Percentiles rank a stretch among this genome's conserved stretches.
Evolutionary conservation across 164 flowering plant species (phyloP).

Genomic region (Chloranthus sessilifolius): DNA sequence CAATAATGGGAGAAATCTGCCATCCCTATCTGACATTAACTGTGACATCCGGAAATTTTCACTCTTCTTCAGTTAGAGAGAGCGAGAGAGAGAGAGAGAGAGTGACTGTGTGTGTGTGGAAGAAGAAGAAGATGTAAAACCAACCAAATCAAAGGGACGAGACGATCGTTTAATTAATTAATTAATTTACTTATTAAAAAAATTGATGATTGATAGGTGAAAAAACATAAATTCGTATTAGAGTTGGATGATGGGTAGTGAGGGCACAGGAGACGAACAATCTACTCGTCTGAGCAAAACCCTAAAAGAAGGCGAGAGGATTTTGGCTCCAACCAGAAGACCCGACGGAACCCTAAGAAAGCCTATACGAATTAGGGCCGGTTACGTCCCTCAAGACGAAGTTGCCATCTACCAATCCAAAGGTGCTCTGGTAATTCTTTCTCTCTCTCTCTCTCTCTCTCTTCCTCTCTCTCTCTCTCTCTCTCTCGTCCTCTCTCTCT

Average conservation of each 20-base stretch:
- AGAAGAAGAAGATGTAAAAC: too few relatives aligned
- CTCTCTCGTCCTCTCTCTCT: background rate
- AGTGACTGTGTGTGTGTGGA: too few relatives aligned
- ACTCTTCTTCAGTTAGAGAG: too few relatives aligned
- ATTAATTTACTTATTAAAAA: too few relatives aligned
- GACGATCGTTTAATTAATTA: too few relatives aligned
- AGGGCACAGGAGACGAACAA: slow-evolving; percentile 12
- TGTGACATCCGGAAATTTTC: too few relatives aligned
- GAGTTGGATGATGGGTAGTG: slow-evolving; percentile 7
- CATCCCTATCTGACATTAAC: too few relatives aligned
- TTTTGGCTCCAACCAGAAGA: slow-evolving; percentile 26
- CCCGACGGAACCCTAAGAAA: slow-evolving; percentile 33
- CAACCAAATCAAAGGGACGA: too few relatives aligned
- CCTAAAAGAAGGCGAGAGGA: slow-evolving; percentile 32
- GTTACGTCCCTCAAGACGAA: slow-evolving; percentile 33
- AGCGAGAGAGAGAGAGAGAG: too few relatives aligned
- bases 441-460: background rate
- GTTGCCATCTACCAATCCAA: slow-evolving; percentile 34
- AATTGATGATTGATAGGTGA: too few relatives aligned
- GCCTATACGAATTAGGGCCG: slow-evolving; percentile 30
- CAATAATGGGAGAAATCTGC: too few relatives aligned
- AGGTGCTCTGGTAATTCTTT: slow-evolving; percentile 22
- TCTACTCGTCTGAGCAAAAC: slow-evolving; percentile 13
- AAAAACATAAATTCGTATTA: too few relatives aligned
- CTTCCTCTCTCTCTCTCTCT: background rate